A percentile compares a stretch with the other conserved stretches of the same genome.
Evolutionary conservation across 768 basidiomycete genomes (phyloP).

Genomic region (Mycena vitilis): DNA sequence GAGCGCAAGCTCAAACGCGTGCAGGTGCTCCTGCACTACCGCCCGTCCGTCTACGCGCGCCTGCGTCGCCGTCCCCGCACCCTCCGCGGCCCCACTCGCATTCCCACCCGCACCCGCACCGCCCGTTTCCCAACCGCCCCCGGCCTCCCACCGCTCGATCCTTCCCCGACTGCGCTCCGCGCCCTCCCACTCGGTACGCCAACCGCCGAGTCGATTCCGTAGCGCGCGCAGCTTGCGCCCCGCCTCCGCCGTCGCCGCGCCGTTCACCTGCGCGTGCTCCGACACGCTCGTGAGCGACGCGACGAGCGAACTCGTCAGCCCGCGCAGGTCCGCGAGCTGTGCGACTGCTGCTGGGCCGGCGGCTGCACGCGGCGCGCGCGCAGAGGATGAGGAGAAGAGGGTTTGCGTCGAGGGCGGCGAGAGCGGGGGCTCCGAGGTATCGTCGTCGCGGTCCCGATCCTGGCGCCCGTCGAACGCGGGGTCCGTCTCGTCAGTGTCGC

Average conservation of each 20-base stretch:
- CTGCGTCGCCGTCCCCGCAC: constrained; percentile 37
- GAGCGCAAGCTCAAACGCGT: constrained; percentile 79
- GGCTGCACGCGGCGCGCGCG: not conserved
- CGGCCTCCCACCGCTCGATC: constrained; percentile 87
- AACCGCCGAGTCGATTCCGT: constrained; percentile 85
- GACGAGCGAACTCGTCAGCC: constrained; percentile 79
- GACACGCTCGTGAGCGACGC: constrained; percentile 81
- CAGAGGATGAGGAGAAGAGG: constrained; percentile 56
- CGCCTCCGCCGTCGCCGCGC: constrained; percentile 86
- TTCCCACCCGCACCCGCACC: constrained; percentile 65
- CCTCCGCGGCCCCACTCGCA: constrained; percentile 56
- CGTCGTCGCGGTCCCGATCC: constrained; percentile 46
- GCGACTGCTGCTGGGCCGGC: not conserved
- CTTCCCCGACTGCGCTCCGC: constrained; percentile 81
- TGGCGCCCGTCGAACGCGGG: constrained; percentile 24
- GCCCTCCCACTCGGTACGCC: constrained; percentile 86
- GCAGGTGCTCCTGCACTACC: constrained; percentile 82
- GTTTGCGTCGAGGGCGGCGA: constrained; percentile 66
- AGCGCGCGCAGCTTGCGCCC: constrained; percentile 88
- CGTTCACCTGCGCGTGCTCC: constrained; percentile 90
- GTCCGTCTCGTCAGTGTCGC: constrained; percentile 44
- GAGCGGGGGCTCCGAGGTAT: constrained; percentile 50
- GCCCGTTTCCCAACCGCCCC: constrained; percentile 52
- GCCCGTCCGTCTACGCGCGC: constrained; percentile 74
- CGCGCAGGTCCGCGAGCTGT: constrained; percentile 75